Percentiles rank a stretch among this genome's conserved stretches.
Conservation (phyloP, 1,139 yeast genomes). For the Kodamaea fungicola region DNA sequence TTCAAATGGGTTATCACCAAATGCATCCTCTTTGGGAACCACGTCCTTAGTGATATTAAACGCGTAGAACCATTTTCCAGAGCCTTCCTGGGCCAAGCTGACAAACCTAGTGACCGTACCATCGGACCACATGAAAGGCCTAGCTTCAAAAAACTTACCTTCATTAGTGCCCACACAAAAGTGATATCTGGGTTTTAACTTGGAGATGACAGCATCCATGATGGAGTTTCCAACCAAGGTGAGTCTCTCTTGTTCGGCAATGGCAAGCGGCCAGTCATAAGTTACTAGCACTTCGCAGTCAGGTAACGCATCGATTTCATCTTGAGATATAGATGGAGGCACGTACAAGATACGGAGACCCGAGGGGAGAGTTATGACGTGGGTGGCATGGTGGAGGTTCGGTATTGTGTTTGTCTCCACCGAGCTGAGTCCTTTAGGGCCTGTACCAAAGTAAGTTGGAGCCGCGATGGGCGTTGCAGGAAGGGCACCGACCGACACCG, state of each 20-base stretch:
- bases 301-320: neutral
- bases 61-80: conserved; percentile 74
- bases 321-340: neutral
- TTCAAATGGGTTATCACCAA: conserved; percentile 39
- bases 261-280: conserved; percentile 56
- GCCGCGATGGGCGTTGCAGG: conserved; percentile 15
- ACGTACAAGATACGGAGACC: neutral
- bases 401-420: neutral
- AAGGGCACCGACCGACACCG: conserved; percentile 7
- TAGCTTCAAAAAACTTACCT: conserved; percentile 52
- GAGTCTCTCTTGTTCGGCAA: conserved; percentile 40
- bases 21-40: conserved; percentile 9
- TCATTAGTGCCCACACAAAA: conserved; percentile 51
- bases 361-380: neutral
- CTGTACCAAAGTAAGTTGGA: conserved; percentile 31
- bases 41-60: conserved; percentile 37
- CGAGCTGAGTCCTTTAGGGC: conserved; percentile 13
- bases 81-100: conserved; percentile 58
- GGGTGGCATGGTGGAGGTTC: neutral
- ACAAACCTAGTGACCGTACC: conserved; percentile 53
- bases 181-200: conserved; percentile 59
- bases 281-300: conserved; percentile 35
- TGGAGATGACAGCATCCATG: conserved; percentile 47
- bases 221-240: conserved; percentile 32
- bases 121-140: conserved; percentile 57